These are phyloP conservation scores for Metschnikowia kunwiensis DNA, from an alignment of 805 yeast species.

Conservation along the genomic window DNA sequence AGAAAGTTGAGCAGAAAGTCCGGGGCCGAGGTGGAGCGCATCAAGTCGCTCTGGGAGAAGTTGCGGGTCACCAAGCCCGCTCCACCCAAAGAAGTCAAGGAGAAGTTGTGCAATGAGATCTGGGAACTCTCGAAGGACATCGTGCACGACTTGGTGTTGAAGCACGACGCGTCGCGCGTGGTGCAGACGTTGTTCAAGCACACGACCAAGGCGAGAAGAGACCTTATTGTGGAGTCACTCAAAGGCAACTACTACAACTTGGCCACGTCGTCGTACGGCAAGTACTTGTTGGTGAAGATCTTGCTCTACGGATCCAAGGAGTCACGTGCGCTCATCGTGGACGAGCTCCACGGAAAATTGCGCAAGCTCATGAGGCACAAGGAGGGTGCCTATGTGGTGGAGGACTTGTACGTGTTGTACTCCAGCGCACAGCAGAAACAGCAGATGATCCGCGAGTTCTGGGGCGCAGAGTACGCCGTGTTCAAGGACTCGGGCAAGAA, in stretches of 20 bases:
- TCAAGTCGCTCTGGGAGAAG: constrained; percentile 88
- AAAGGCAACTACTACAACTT: constrained; percentile 75
- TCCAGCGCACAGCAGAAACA: constrained; percentile 79
- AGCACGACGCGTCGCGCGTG: constrained; percentile 95
- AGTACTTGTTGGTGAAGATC: constrained; percentile 81
- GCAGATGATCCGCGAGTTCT: constrained; percentile 92
- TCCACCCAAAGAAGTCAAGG: constrained; percentile 71
- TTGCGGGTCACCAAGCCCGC: constrained; percentile 83
- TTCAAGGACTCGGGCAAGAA: constrained; percentile 73
- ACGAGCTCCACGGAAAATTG: constrained; percentile 86
- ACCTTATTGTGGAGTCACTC: constrained; percentile 59
- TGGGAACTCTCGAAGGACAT: constrained; percentile 81
- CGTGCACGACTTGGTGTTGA: constrained; percentile 79
- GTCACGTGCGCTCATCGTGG: constrained; percentile 68
- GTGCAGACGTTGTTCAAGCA: constrained; percentile 91
- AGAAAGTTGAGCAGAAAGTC: constrained; percentile 84
- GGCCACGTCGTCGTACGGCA: constrained; percentile 92
- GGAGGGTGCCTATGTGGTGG: constrained; percentile 97
- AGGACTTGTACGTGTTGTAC: constrained; percentile 83
- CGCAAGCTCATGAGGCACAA: constrained; percentile 92
- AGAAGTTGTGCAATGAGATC: constrained; percentile 73
- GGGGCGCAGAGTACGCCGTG: constrained; percentile 93
- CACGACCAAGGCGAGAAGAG: constrained; percentile 76
- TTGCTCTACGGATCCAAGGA: constrained; percentile 89
- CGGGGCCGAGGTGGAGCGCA: constrained; percentile 81